Evolutionary conservation across 352 stramenopile genomes (phyloP).

Genomic region (Phytophthora constricta): DNA sequence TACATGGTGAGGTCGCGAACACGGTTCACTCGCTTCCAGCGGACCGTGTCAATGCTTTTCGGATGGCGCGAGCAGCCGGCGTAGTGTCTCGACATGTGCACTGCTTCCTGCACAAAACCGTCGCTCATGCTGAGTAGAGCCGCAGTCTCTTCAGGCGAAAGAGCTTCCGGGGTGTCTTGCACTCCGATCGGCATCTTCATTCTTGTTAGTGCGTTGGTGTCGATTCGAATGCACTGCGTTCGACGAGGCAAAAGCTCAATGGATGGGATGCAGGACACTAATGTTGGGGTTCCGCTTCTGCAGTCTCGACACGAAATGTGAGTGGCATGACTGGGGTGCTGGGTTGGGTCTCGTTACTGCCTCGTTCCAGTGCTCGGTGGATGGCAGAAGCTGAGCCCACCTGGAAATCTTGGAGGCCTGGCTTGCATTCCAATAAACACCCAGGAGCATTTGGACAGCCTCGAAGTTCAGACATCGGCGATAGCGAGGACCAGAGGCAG

Average conservation of each 20-base stretch:
- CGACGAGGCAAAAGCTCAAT: conserved; percentile 19
- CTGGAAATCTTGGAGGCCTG: neutral
- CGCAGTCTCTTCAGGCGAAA: conserved; percentile 33
- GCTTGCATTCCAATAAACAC: neutral
- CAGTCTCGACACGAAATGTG: neutral
- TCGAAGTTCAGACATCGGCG: conserved; percentile 31
- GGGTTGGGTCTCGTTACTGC: conserved; percentile 30
- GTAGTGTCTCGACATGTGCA: conserved; percentile 47
- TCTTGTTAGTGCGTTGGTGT: neutral
- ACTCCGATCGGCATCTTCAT: conserved; percentile 24
- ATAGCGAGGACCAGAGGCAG: conserved; percentile 3
- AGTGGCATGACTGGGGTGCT: conserved; percentile 13
- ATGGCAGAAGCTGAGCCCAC: conserved; percentile 21
- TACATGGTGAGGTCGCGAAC: conserved; percentile 36
- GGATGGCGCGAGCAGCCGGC: conserved; percentile 23
- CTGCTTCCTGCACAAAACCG: conserved; percentile 39
- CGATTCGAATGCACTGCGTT: conserved; percentile 5
- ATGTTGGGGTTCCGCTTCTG: conserved; percentile 1
- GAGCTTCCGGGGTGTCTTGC: neutral
- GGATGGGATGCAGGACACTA: conserved; percentile 10
- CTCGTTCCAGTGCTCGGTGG: conserved; percentile 24
- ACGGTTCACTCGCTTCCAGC: conserved; percentile 39
- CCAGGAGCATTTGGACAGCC: conserved; percentile 34
- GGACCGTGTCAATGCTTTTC: conserved; percentile 21
- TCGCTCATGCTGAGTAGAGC: conserved; percentile 41